A percentile compares a stretch with the other conserved stretches of the same genome.
Evolutionary conservation across 495 filamentous ascomycete species (phyloP).

Genomic region (Penicillium argentinense): DNA sequence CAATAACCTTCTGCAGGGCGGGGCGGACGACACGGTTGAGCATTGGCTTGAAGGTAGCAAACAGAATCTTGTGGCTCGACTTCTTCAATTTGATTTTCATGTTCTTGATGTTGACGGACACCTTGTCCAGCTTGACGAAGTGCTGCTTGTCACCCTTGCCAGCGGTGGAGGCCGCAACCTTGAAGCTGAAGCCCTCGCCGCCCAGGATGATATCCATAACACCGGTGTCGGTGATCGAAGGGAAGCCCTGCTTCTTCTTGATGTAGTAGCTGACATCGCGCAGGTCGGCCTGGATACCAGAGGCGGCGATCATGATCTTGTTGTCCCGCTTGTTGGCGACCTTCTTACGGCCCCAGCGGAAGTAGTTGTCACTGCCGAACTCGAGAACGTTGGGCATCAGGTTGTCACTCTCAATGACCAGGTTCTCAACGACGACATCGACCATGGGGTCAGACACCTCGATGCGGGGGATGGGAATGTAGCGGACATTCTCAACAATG

Average conservation of each 20-base stretch:
- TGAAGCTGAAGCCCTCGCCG: constrained; percentile 87
- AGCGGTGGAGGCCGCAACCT: constrained; percentile 81
- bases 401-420: constrained; percentile 95
- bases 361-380: constrained; percentile 90
- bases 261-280: constrained; percentile 90
- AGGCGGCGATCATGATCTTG: constrained; percentile 75
- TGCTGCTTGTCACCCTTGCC: constrained; percentile 72
- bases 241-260: constrained; percentile 95
- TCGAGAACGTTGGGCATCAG: constrained; percentile 94
- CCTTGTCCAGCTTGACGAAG: constrained; percentile 93
- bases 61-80: constrained; percentile 91
- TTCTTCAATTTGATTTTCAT: constrained; percentile 88
- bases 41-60: constrained; percentile 83
- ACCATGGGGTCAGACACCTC: constrained; percentile 85
- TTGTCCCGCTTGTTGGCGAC: constrained; percentile 78
- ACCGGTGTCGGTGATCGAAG: constrained; percentile 82
- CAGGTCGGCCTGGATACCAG: constrained; percentile 70
- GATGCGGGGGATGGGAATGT: constrained; percentile 91
- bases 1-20: constrained; percentile 78
- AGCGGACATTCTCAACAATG: constrained; percentile 82
- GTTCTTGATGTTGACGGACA: constrained; percentile 79
- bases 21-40: constrained; percentile 82
- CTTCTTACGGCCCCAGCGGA: constrained; percentile 89
- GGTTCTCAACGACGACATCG: constrained; percentile 89
- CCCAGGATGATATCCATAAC: constrained; percentile 88